Evolutionary conservation across 129 eudicot species (phyloP).

Genomic region (Saposhnikovia divaricata): DNA sequence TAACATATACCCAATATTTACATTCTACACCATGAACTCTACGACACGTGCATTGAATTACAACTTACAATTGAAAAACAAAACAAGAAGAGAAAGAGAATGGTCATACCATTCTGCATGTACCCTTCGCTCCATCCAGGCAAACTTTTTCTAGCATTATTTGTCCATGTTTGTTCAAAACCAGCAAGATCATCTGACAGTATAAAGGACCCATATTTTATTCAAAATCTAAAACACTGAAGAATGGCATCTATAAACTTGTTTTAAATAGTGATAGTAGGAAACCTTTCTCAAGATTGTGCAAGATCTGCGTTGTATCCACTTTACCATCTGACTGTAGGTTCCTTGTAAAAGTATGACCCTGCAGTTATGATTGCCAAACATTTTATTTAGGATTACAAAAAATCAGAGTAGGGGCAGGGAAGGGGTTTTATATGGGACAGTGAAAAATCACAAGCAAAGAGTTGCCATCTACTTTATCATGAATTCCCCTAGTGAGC

Average conservation of each 20-base stretch:
- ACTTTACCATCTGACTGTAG: conserved; percentile 70
- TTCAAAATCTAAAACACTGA: background rate
- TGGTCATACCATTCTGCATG: conserved; percentile 19
- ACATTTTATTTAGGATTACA: background rate
- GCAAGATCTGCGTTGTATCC: conserved; percentile 76
- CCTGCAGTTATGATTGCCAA: conserved; percentile 25
- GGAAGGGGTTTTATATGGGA: background rate
- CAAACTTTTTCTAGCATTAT: conserved; percentile 51
- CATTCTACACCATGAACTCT: background rate
- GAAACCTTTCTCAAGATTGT: conserved; percentile 63
- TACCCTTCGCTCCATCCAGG: conserved; percentile 57
- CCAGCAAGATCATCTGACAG: conserved; percentile 52
- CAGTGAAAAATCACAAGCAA: background rate
- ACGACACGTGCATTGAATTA: background rate
- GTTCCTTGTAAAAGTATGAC: conserved; percentile 68
- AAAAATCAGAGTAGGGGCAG: background rate
- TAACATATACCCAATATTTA: background rate
- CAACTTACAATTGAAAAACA: background rate
- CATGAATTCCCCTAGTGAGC: conserved; percentile 60
- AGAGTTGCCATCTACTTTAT: conserved; percentile 39
- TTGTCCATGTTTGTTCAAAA: conserved; percentile 77
- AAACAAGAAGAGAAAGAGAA: background rate
- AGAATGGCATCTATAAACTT: background rate
- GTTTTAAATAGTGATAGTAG: background rate
- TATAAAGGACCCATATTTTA: background rate